Evolutionary conservation across 2,329 filamentous ascomycete species (phyloP), one percentile per base, ranked within the genome.

Genomic region (Arthrobotrys iridis): DNA sequence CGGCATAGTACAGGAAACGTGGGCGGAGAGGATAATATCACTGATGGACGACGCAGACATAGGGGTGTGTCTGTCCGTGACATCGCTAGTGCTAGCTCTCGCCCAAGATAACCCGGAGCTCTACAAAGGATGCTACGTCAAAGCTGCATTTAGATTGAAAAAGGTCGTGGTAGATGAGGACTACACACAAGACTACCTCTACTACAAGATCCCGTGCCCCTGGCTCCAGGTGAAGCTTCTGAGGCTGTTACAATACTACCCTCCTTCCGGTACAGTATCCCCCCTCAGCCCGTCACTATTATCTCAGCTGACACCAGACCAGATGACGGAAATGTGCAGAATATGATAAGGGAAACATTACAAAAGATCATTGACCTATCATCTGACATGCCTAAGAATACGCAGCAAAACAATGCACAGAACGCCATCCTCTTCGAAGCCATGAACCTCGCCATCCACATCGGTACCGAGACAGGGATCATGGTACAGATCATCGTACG

Each of bases 181-280:
- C 79, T 95, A 92, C 80, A 88, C 92, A 0, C 87, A 89, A 66
- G 95, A 98, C 81, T 99, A 99, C 81, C 88, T 97, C 24, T 99
- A 99, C 84, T 99, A 99, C 86, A 97, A 97, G 81, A 95, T 99
- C n/a, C 95, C 95, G 0, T 99, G 95, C 81, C 95, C 95, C 1
- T 99, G 95, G 95, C 89, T 99, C 70, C 93, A 98, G 83, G 91
- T 98, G 80, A 99, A 99, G 84, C 86, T 99, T 15, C 83, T 99
- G 78, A 89, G 93, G 77, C 84, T 99, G 75, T 86, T 99, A 77
- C 95, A 99, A 83, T 99, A 98, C 82, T 99, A 97, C 82, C 91
- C 93, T 24, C 94, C 95, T 48, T 96, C 95, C 81, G 90, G 92
- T 93, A 85, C 77, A 86, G 4, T 83, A 30, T 13, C 8, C 40